Conservation (phyloP, 345 rosid genomes). For the Brassica rapa region DNA sequence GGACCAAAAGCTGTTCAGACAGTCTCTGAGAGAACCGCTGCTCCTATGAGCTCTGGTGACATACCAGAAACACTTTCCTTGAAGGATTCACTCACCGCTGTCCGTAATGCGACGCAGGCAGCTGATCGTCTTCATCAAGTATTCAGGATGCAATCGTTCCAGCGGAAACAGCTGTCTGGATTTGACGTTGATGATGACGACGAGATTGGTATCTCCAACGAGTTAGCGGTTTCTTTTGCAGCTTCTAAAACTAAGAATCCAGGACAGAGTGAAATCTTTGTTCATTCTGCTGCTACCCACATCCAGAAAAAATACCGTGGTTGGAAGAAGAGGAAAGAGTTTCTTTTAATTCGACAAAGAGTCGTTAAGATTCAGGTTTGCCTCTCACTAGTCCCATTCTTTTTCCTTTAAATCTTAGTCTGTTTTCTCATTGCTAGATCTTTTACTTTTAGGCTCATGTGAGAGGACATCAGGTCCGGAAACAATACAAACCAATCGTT, state of each 20-base stretch:
- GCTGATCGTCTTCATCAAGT: slow-evolving; percentile 81
- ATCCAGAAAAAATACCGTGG: slow-evolving; percentile 92
- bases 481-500: slow-evolving; percentile 62
- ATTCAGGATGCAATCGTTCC: slow-evolving; percentile 86
- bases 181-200: slow-evolving; percentile 50
- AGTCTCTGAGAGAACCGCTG: slow-evolving; percentile 63
- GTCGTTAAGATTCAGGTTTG: slow-evolving; percentile 89
- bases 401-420: background rate
- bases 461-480: slow-evolving; percentile 91
- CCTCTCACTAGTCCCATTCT: background rate
- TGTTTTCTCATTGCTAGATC: background rate
- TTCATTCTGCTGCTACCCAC: slow-evolving; percentile 71
- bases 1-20: slow-evolving; percentile 59
- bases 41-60: slow-evolving; percentile 57
- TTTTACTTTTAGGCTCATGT: slow-evolving; percentile 67
- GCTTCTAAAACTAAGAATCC: slow-evolving; percentile 52
- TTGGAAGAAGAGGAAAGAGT: slow-evolving; percentile 87
- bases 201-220: slow-evolving; percentile 48
- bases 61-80: slow-evolving; percentile 62
- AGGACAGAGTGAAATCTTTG: slow-evolving; percentile 47
- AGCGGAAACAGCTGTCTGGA: slow-evolving; percentile 56
- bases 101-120: slow-evolving; percentile 93
- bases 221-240: slow-evolving; percentile 57
- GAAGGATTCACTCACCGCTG: slow-evolving; percentile 86
- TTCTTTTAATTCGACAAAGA: slow-evolving; percentile 74